A percentile compares a stretch with the other conserved stretches of the same genome.
Evolutionary conservation across 306 rosid species (phyloP).

Genomic region (Castanea sativa): DNA sequence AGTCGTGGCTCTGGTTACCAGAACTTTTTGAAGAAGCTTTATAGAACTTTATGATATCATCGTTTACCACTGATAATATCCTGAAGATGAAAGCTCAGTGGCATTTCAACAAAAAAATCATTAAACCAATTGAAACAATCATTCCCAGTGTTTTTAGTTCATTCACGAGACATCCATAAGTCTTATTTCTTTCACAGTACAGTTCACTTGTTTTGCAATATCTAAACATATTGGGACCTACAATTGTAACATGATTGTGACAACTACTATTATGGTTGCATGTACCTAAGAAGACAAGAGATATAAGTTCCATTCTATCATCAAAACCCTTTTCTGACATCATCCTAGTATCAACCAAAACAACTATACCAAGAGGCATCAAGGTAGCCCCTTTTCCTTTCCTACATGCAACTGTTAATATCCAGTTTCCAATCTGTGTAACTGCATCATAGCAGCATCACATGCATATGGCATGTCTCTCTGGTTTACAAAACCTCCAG

Average conservation of each 20-base stretch:
- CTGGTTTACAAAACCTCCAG: no score
- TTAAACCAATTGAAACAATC: no score
- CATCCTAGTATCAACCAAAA: neutral
- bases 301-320: neutral
- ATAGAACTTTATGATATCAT: neutral
- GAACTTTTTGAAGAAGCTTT: neutral
- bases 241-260: neutral
- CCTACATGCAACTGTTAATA: no score
- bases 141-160: no score
- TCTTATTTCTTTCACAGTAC: neutral
- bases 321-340: neutral
- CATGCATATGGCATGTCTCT: no score
- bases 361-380: no score
- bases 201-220: neutral
- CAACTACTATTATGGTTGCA: no score
- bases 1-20: neutral
- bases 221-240: neutral
- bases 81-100: neutral
- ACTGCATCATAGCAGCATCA: no score
- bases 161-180: neutral
- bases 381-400: no score
- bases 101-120: neutral
- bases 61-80: neutral
- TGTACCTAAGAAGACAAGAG: neutral
- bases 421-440: no score